A percentile compares a stretch with the other conserved stretches of the same genome.
Conservation (phyloP, 176 grass and related monocot species). For the Cenchrus purpureus region DNA sequence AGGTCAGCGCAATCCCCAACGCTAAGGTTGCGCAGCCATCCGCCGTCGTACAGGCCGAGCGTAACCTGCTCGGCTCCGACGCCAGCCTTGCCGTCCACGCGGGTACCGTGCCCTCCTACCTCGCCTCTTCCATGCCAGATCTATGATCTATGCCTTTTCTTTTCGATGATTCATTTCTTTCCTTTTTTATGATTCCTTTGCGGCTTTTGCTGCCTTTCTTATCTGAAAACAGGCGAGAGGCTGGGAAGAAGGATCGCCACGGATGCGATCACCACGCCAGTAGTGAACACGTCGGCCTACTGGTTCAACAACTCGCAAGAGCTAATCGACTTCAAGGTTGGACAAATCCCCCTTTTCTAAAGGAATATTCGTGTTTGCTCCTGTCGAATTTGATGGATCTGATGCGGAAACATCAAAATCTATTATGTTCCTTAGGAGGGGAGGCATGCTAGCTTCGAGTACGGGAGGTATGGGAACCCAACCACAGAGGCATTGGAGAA, state of each 20-base stretch:
- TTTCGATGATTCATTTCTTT: slow-evolving; percentile 27
- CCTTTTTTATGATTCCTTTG: slow-evolving; percentile 19
- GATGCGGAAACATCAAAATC: not conserved
- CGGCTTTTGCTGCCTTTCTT: slow-evolving; percentile 21
- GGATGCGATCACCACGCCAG: slow-evolving; percentile 92
- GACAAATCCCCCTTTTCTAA: not conserved
- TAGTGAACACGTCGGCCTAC: slow-evolving; percentile 98
- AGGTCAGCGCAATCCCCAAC: slow-evolving; percentile 57
- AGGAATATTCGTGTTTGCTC: not conserved
- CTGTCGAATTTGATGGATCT: slow-evolving; percentile 39
- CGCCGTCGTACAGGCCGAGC: slow-evolving; percentile 53
- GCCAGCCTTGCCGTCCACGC: slow-evolving; percentile 98
- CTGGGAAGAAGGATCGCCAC: slow-evolving; percentile 82
- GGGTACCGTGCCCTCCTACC: slow-evolving; percentile 44
- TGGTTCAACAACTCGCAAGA: slow-evolving; percentile 98
- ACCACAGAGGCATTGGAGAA: slow-evolving; percentile 94
- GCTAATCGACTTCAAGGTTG: slow-evolving; percentile 97
- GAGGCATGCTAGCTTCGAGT: slow-evolving; percentile 96
- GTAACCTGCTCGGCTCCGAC: slow-evolving; percentile 77
- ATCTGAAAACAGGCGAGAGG: slow-evolving; percentile 76
- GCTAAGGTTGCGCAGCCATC: slow-evolving; percentile 69
- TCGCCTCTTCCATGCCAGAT: slow-evolving; percentile 45
- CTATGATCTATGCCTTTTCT: slow-evolving; percentile 10
- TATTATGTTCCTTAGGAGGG: slow-evolving; percentile 66
- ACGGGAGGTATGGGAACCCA: slow-evolving; percentile 96